Evolutionary conservation across 257 asterid genomes (phyloP), one percentile per base, ranked within the genome.

Genomic region (Nemophila menziesii): DNA sequence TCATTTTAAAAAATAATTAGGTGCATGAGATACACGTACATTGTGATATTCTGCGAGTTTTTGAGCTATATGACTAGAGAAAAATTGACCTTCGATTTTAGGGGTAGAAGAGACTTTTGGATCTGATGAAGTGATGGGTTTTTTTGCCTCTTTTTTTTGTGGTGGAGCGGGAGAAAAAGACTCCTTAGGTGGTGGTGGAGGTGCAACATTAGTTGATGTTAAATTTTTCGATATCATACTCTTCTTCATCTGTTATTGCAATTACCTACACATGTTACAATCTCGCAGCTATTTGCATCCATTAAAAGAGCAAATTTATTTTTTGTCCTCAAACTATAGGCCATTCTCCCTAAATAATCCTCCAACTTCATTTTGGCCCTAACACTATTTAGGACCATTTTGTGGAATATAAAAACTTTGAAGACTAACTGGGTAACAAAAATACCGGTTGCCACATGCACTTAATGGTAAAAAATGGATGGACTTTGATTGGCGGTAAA

Each of bases 51-150:
- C 98, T 0, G 94, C 94, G 33, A 84, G 75, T 65, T 76, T 89
- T 65, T 75, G 70, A 53, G 98, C 98, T 33, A 84, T 71, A 46
- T 95, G 98, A 63, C 98, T 89, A 49, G 93, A 83, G 59, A 89
- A 89, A 60, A 85, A 51, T 40, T 93, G 95, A 67, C 75, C 77
- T 56, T 60, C 92, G 5, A 68, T 52, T 22, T 78, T 55, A 51
- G 83, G 62, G 45, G 77, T 67, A 45, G 63, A 61, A 34, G 94
- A 68, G 47, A 43, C 64, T 64, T 79, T 75, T 16, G 82, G 76
- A 48, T 79, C 90, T 55, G 86, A 59, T 27, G 92, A 66, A 53
- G 74, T 39, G 27, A 44, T 68, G 42, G 92, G 72, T 45, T 46
- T 69, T 63, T 67, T 57, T n/a, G 68, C 58, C 22, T 33, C 77